These are phyloP conservation scores for Aspergillus vadensis DNA, from an alignment of 2,329 filamentous ascomycete genomes.

Conservation along the genomic window DNA sequence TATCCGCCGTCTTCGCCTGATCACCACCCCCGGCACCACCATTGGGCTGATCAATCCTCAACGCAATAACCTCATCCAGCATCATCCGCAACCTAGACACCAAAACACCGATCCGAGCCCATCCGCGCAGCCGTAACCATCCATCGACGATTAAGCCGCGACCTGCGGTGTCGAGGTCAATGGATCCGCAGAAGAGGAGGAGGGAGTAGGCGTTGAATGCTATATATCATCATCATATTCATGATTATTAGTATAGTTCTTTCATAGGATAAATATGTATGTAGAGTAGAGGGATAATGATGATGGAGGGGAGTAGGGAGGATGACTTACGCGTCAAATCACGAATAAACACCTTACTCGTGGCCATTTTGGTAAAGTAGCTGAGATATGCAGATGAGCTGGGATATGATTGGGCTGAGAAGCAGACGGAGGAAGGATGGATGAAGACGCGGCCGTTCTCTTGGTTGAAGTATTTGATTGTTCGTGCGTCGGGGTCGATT, in stretches of 20 bases:
- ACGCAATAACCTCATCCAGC: conserved; percentile 80
- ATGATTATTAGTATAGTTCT: conserved; percentile 1
- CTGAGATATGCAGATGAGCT: conserved; percentile 75
- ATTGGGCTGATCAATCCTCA: conserved; percentile 75
- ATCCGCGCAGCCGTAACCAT: conserved; percentile 83
- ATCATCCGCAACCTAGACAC: conserved; percentile 80
- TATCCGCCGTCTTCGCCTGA: conserved; percentile 30
- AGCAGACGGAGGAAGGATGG: conserved; percentile 84
- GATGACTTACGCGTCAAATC: conserved; percentile 77
- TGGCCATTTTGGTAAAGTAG: conserved; percentile 91
- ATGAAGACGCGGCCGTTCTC: conserved; percentile 88
- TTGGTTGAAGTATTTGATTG: conserved; percentile 90
- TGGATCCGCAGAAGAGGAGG: conserved; percentile 82
- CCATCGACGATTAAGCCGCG: conserved; percentile 87
- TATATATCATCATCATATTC: no score
- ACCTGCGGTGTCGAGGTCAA: conserved; percentile 83
- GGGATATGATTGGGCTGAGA: conserved; percentile 77
- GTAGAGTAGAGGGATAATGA: conserved; percentile 24
- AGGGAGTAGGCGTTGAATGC: conserved; percentile 86
- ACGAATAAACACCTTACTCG: conserved; percentile 86
- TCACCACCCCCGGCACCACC: conserved; percentile 49
- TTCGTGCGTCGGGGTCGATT: conserved; percentile 85
- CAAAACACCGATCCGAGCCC: conserved; percentile 91
- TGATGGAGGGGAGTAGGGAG: not conserved
- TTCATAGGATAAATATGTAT: conserved; percentile 7